These are phyloP conservation scores for Amanita polypyramis DNA, from an alignment of 768 basidiomycete species.

Conservation along the genomic window DNA sequence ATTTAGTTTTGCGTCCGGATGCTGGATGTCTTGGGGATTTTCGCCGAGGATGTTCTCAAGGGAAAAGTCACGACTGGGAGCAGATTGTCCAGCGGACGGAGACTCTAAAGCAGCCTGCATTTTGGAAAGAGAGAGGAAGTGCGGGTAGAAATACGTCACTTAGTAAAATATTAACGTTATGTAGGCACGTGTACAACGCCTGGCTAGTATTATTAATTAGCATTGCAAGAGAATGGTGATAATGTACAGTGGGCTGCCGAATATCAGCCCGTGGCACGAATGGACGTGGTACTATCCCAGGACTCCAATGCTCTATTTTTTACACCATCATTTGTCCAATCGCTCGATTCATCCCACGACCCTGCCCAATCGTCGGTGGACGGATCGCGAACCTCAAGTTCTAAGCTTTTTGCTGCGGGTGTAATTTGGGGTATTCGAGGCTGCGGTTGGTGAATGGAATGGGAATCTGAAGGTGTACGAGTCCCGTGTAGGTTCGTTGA, in stretches of 20 bases:
- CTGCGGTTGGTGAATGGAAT: slow-evolving; percentile 6
- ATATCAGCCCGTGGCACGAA: neutral
- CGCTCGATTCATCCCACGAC: slow-evolving; percentile 39
- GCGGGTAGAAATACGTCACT: neutral
- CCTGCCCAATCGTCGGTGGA: slow-evolving; percentile 32
- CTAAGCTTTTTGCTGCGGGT: slow-evolving; percentile 1
- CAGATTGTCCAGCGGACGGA: neutral
- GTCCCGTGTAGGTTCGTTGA: slow-evolving; percentile 1
- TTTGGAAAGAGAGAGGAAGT: neutral
- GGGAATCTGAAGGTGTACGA: slow-evolving; percentile 6
- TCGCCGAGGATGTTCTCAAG: slow-evolving; percentile 61
- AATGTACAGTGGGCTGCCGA: neutral
- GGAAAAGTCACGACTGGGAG: slow-evolving; percentile 29
- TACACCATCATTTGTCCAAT: slow-evolving; percentile 34
- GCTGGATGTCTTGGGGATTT: slow-evolving; percentile 52
- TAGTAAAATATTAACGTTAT: no score
- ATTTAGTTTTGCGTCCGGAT: slow-evolving; percentile 27
- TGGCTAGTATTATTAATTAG: neutral
- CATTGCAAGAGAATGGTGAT: neutral
- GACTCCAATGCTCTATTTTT: neutral
- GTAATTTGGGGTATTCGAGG: slow-evolving; percentile 12
- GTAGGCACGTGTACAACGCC: slow-evolving; percentile 6
- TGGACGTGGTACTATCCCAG: slow-evolving; percentile 4
- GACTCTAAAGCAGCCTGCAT: neutral
- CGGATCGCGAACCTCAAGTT: slow-evolving; percentile 1